phyloP scores from a whole-genome alignment of 345 rosid genomes.

The Noccaea bulbosa region DNA sequence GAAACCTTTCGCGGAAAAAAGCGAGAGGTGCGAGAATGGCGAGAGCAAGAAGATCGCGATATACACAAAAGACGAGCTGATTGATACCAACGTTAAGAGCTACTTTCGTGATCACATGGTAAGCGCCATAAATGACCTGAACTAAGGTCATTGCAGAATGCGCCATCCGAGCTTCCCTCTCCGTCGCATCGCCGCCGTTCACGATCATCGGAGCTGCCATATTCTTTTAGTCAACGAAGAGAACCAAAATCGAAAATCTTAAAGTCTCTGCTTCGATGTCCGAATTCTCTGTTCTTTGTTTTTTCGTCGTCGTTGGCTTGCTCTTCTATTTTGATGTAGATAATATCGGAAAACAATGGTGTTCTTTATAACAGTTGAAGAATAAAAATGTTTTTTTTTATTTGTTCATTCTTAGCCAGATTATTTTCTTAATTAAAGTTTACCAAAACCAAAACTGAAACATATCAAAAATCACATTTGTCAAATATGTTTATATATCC shows the following conservation, averaged over 20 bases:
- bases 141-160: conserved; percentile 80
- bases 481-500: not conserved
- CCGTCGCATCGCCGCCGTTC: conserved; percentile 41
- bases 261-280: not conserved
- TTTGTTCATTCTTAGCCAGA: not conserved
- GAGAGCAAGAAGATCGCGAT: conserved; percentile 93
- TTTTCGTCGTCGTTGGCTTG: conserved; percentile 16
- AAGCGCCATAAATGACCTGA: conserved; percentile 79
- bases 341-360: not conserved
- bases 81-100: conserved; percentile 95
- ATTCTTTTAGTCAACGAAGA: not conserved
- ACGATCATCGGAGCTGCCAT: conserved; percentile 42
- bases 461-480: not conserved
- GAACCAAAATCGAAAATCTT: not conserved
- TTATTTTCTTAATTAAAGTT: not conserved
- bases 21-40: conserved; percentile 88
- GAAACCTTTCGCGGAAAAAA: conserved; percentile 79
- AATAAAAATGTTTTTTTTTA: too few relatives aligned
- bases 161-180: conserved; percentile 59
- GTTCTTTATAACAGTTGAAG: too few relatives aligned
- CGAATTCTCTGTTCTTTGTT: not conserved
- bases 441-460: not conserved
- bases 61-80: conserved; percentile 93
- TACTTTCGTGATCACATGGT: conserved; percentile 91
- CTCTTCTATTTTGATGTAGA: not conserved